Evolutionary conservation across 331 rosid genomes (phyloP).

Genomic region (Rhamnella rubrinervis): DNA sequence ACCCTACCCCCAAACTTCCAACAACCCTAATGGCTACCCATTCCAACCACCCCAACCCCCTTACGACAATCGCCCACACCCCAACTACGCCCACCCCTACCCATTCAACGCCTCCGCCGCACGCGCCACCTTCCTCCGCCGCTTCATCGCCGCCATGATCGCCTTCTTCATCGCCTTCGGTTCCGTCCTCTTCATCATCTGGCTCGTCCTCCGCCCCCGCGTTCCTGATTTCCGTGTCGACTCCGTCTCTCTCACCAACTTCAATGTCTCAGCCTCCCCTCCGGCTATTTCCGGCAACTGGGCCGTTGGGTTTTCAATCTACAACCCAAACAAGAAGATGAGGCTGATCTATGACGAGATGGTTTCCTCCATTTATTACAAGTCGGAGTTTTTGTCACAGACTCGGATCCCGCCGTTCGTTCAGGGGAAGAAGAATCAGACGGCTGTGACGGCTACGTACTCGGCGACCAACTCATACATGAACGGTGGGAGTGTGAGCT

Average conservation of each 20-base stretch:
- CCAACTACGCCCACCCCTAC: conserved; percentile 26
- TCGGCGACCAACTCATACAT: conserved; percentile 37
- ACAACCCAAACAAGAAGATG: conserved; percentile 73
- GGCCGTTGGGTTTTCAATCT: conserved; percentile 42
- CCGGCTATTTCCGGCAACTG: conserved; percentile 58
- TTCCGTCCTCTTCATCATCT: conserved; percentile 46
- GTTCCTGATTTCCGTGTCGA: conserved; percentile 57
- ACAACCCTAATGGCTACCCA: conserved; percentile 45
- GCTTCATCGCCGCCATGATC: conserved; percentile 53
- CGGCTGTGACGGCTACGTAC: conserved; percentile 43
- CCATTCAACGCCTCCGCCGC: conserved; percentile 3
- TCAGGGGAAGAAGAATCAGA: conserved; percentile 42
- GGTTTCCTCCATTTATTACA: conserved; percentile 37
- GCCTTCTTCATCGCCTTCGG: conserved; percentile 53
- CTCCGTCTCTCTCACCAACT: conserved; percentile 44
- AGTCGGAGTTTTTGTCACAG: conserved; percentile 21
- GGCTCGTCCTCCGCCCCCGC: conserved; percentile 90
- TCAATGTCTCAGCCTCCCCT: conserved; percentile 46
- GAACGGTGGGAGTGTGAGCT: background rate
- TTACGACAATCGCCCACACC: conserved; percentile 1
- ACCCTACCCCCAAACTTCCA: conserved; percentile 13
- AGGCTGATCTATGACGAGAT: conserved; percentile 43
- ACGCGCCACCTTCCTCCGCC: conserved; percentile 62
- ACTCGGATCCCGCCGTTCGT: conserved; percentile 50
- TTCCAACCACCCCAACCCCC: conserved; percentile 21